Evolutionary conservation across 805 yeast species (phyloP), one percentile per base, ranked within the genome.

Genomic region (Yarrowia divulgata): DNA sequence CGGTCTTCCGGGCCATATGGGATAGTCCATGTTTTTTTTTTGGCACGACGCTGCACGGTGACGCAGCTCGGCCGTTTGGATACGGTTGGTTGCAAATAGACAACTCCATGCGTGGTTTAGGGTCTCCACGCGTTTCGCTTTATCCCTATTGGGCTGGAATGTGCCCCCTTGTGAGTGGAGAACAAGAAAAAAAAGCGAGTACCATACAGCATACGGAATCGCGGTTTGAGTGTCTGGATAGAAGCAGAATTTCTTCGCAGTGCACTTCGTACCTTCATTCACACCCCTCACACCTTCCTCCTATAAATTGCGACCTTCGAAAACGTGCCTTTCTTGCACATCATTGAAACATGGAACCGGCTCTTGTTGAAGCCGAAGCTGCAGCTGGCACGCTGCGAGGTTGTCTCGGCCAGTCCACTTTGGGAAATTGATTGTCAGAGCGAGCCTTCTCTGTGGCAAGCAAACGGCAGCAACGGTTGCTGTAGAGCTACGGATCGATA

Each of bases 121-220:
- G 34, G 50, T 23, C 18, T 7, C 7, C 37, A 49, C 54, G 54
- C 54, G 54, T 50, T 50, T 34, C 40, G 55, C 55, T 34, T n/a
- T 34, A 34, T 34, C 55, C 55, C n/a, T 8, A 34, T 50, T 50
- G 55, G 55, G 55, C 58, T 32, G 58, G 58, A 54, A 54, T 54
- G 58, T 54, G 43, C 43, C 40, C 40, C 40, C 29, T 23, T 34
- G 37, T 8, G 37, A 23, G 29, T 23, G 29, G 29, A 23, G 29
- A 23, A n/a, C n/a, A n/a, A n/a, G n/a, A n/a, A n/a, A n/a, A n/a
- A 23, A 23, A 23, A 23, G 29, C 3, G 29, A 23, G 29, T 23
- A 23, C 29, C 3, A 23, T 23, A 4, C 29, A 23, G 29, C 4
- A 23, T 23, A 23, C 29, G 29, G 29, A 2, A 4, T 23, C 29